phyloP scores from a whole-genome alignment of 306 rosid species.

The Vicia villosa region DNA sequence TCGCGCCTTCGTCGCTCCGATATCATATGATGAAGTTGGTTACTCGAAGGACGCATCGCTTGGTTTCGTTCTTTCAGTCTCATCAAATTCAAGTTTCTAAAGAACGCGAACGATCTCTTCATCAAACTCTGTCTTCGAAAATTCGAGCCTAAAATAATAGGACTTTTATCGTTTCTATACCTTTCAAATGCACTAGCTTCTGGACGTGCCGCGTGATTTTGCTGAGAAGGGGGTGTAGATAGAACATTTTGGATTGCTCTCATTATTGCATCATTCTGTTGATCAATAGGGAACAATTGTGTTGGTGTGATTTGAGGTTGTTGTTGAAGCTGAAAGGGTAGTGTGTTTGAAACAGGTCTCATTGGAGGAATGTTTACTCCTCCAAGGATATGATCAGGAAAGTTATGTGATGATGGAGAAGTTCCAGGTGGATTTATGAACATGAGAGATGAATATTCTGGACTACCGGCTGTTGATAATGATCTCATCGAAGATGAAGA shows the following conservation, averaged over 20 bases:
- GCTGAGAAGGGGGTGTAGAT: conserved; percentile 43
- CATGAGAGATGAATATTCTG: conserved; percentile 67
- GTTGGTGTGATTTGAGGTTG: conserved; percentile 38
- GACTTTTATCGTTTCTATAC: conserved; percentile 38
- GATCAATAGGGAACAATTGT: conserved; percentile 46
- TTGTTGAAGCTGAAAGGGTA: conserved; percentile 37
- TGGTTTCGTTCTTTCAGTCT: conserved; percentile 53
- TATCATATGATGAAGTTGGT: conserved; percentile 77
- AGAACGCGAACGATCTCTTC: conserved; percentile 66
- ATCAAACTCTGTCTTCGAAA: conserved; percentile 46
- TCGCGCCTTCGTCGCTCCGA: conserved; percentile 84
- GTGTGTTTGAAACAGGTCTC: conserved; percentile 38
- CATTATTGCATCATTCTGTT: conserved; percentile 48
- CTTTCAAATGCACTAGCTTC: conserved; percentile 59
- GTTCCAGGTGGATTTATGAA: conserved; percentile 51
- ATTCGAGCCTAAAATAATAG: conserved; percentile 29
- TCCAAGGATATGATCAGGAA: conserved; percentile 37
- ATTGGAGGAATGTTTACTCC: conserved; percentile 24
- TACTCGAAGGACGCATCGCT: conserved; percentile 47
- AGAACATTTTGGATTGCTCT: conserved; percentile 64
- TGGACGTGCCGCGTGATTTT: conserved; percentile 34
- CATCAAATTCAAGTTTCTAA: conserved; percentile 46
- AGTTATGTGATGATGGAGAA: conserved; percentile 33
- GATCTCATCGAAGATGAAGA: conserved; percentile 86
- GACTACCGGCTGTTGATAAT: conserved; percentile 68